Base-by-base conservation (phyloP, 1,284 basidiomycete genomes). In the Golubevia sp. region DNA sequence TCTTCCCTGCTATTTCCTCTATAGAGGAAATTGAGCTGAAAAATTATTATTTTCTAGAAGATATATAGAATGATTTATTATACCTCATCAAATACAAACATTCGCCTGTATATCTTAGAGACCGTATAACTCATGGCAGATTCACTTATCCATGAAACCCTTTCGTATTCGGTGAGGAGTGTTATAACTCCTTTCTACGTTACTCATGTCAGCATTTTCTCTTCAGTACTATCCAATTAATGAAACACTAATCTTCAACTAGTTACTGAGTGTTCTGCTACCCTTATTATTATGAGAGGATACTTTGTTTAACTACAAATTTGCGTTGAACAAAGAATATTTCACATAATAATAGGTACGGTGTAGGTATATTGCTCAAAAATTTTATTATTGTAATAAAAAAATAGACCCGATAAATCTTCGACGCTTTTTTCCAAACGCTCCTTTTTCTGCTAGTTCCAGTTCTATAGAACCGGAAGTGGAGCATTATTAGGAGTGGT, bases 151-250 rank as follows among this genome's bases (percentile, higher is more conserved):
- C 53, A 44, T 59, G 56, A 66, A 67, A 67, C 52, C 64, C 64
- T 58, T 38, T 67, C 64, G 64, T 60, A 52, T 65, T 63, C 55
- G 52, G 64, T 44, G 64, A 66, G 59, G 64, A 67, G 55, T 58
- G 27, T 67, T 67, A 20, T 59, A 67, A 58, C 49, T 67, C 62
- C 62, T 58, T 67, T 67, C 53, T 75, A 69, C 73, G 69, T 66
- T 75, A 74, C 72, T 74, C 72, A 69, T 74, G 63, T 69, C 66
- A 71, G 67, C 73, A 74, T 72, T 68, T 58, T 74, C 69, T 73
- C 67, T 66, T 74, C 63, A 68, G 64, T 61, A 60, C 59, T 64
- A 59, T 74, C 71, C 56, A 76, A 55, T 56, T 69, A 66, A 69
- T 76, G 61, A 56, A 63, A 73, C 61, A 72, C 62, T 67, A 64